Percentiles rank a stretch among this genome's conserved stretches.
phyloP scores from a whole-genome alignment of 2,329 filamentous ascomycete species.

The Scytalidium sp. region DNA sequence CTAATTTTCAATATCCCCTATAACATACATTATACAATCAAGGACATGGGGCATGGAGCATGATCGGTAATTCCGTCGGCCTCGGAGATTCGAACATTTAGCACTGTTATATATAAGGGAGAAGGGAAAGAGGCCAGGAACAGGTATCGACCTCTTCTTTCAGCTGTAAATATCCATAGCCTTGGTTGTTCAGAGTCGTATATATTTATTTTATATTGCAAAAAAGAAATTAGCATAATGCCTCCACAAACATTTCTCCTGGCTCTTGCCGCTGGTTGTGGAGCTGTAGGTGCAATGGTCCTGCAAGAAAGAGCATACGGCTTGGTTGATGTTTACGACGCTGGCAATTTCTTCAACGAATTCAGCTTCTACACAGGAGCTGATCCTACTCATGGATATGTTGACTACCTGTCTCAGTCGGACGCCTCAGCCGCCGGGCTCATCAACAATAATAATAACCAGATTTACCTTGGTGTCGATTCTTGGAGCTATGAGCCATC shows the following conservation, averaged over 20 bases:
- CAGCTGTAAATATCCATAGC: neutral
- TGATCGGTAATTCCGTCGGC: too few species aligned
- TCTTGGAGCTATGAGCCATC: conserved; percentile 50
- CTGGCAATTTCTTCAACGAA: conserved; percentile 40
- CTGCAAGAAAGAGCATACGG: conserved; percentile 25
- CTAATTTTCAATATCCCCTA: too few species aligned
- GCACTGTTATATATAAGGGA: too few species aligned
- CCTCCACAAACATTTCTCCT: neutral
- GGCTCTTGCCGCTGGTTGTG: neutral
- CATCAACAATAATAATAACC: conserved; percentile 51
- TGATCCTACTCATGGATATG: conserved; percentile 67
- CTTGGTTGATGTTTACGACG: conserved; percentile 39
- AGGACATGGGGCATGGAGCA: too few species aligned
- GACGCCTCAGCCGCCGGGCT: conserved; percentile 54
- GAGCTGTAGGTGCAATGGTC: neutral
- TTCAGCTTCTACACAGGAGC: conserved; percentile 48
- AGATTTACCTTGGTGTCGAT: conserved; percentile 69
- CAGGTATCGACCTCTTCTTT: neutral
- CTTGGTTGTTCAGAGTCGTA: neutral
- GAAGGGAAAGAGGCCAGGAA: too few species aligned
- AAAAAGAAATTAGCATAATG: neutral
- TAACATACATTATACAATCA: too few species aligned
- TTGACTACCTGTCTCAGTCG: conserved; percentile 52
- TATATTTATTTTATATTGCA: neutral
- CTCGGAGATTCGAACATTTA: too few species aligned